phyloP scores from a whole-genome alignment of 2,329 filamentous ascomycete species.

The Chrysosphaeria jannelii region DNA sequence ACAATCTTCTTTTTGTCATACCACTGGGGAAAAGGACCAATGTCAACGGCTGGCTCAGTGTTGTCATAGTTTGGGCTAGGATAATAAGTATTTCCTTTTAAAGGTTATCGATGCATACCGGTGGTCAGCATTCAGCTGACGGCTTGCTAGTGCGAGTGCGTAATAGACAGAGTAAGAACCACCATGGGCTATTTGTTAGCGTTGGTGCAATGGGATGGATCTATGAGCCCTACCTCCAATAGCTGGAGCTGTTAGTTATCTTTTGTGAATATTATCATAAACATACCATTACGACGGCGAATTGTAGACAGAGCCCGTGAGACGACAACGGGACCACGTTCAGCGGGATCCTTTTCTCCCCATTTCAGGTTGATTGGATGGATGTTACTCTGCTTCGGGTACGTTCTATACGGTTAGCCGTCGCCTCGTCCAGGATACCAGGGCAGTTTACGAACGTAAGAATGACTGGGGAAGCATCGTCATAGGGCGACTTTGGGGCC shows the following conservation, averaged over 20 bases:
- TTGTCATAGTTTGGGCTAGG: constrained; percentile 29
- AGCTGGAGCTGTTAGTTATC: constrained; percentile 1
- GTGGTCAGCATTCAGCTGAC: constrained; percentile 61
- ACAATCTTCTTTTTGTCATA: constrained; percentile 78
- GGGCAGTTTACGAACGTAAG: too few species aligned
- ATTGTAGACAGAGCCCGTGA: constrained; percentile 49
- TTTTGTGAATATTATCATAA: constrained; percentile 3
- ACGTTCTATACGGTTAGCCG: too few species aligned
- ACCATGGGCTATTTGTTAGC: constrained; percentile 15
- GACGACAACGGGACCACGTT: constrained; percentile 69
- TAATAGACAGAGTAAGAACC: constrained; percentile 94
- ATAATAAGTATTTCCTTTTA: neutral
- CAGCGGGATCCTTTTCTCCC: constrained; percentile 45
- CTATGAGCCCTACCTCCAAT: constrained; percentile 4
- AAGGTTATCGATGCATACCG: constrained; percentile 8
- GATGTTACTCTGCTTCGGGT: constrained; percentile 81
- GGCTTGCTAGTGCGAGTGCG: constrained; percentile 71
- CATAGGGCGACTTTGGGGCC: too few species aligned
- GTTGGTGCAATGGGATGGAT: constrained; percentile 3
- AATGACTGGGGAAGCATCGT: too few species aligned
- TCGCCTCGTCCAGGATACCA: too few species aligned
- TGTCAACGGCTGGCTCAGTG: constrained; percentile 69
- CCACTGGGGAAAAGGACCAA: constrained; percentile 80
- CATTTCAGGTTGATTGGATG: constrained; percentile 71
- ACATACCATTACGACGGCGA: constrained; percentile 42